Conservation (phyloP, 2,329 filamentous ascomycete genomes). For the Elsinoe necatrix region DNA sequence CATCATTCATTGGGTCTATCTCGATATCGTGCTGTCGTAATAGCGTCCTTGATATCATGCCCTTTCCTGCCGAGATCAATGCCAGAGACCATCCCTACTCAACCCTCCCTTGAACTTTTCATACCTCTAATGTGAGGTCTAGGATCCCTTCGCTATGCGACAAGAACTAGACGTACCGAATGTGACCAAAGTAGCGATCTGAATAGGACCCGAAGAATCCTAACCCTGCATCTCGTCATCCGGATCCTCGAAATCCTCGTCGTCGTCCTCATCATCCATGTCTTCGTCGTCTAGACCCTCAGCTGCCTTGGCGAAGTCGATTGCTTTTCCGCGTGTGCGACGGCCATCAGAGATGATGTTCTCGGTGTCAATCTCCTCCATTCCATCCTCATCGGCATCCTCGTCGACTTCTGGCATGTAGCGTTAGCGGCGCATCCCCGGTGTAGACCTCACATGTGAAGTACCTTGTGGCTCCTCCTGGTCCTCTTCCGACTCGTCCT, state of each 20-base stretch:
- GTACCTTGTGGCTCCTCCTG: constrained; percentile 31
- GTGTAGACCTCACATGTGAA: constrained; percentile 11
- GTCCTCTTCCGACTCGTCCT: constrained; percentile 45
- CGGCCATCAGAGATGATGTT: constrained; percentile 76
- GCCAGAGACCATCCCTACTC: background rate
- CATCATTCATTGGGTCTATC: constrained; percentile 32
- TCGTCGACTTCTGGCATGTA: constrained; percentile 40
- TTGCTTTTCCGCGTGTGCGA: constrained; percentile 84
- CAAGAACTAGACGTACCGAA: background rate
- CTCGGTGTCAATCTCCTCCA: constrained; percentile 81
- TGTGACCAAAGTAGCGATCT: background rate
- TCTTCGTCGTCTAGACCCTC: constrained; percentile 66
- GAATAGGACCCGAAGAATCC: constrained; percentile 14
- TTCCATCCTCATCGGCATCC: constrained; percentile 68
- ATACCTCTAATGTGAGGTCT: background rate
- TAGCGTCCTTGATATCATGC: background rate
- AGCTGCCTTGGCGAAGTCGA: constrained; percentile 88
- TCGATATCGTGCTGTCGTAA: constrained; percentile 72
- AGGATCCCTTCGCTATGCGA: background rate
- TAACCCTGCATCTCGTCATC: constrained; percentile 22
- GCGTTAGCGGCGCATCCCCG: background rate
- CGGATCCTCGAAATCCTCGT: constrained; percentile 29
- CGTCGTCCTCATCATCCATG: constrained; percentile 43
- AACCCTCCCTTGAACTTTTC: background rate
- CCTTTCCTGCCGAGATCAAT: background rate